phyloP scores from a whole-genome alignment of 2,329 filamentous ascomycete species.

The Coniella lustricola region DNA sequence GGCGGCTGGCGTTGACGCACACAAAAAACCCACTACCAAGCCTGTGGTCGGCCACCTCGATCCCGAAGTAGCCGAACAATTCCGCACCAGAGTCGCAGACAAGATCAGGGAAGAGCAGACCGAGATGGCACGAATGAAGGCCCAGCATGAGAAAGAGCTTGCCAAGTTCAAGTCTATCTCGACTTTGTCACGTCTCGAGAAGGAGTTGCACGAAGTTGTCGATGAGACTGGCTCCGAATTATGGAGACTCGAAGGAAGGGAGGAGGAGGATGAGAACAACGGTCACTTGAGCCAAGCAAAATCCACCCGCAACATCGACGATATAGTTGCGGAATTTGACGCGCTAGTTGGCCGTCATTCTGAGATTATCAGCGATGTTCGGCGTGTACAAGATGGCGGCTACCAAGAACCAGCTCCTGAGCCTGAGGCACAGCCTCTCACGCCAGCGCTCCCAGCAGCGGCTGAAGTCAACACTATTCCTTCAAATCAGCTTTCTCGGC shows the following conservation, averaged over 20 bases:
- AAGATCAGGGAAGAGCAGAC: slow-evolving; percentile 66
- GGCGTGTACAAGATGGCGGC: slow-evolving; percentile 72
- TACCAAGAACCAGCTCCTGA: slow-evolving; percentile 55
- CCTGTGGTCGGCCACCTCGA: slow-evolving; percentile 63
- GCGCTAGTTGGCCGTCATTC: slow-evolving; percentile 60
- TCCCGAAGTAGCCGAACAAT: slow-evolving; percentile 71
- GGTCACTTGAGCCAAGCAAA: slow-evolving; percentile 31
- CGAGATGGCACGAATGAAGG: slow-evolving; percentile 80
- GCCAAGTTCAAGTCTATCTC: slow-evolving; percentile 66
- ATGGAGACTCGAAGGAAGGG: slow-evolving; percentile 56
- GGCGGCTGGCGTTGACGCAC: slow-evolving; percentile 44
- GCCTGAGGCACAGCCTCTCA: slow-evolving; percentile 25
- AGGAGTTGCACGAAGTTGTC: slow-evolving; percentile 61
- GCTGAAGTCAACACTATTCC: slow-evolving; percentile 18
- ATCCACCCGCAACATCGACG: slow-evolving; percentile 53
- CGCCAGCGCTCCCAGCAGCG: slow-evolving; percentile 21
- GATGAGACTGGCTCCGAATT: slow-evolving; percentile 53
- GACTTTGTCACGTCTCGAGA: slow-evolving; percentile 65
- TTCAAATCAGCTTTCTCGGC: slow-evolving; percentile 36
- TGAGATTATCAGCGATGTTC: slow-evolving; percentile 55
- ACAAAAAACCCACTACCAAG: slow-evolving; percentile 42
- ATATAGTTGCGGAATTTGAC: slow-evolving; percentile 71
- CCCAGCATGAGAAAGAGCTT: slow-evolving; percentile 68
- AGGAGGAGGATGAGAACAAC: slow-evolving; percentile 43
- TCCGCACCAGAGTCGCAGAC: slow-evolving; percentile 68